Evolutionary conservation across 169 alveolate genomes (phyloP).

Genomic region (Besnoitia besnoiti): DNA sequence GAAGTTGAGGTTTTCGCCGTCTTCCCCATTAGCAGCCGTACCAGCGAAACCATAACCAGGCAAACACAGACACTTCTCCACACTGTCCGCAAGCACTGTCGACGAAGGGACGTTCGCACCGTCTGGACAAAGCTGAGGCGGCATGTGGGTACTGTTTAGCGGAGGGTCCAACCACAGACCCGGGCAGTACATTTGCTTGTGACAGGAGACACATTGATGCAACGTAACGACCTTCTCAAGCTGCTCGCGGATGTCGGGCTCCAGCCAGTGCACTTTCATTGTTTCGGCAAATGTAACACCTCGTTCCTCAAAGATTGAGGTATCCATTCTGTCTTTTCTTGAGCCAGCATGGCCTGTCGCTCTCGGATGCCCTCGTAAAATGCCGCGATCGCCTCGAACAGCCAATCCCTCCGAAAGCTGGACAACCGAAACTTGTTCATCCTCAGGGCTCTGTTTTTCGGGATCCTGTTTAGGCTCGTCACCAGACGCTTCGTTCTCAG

Average conservation of each 20-base stretch:
- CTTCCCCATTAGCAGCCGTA: slow-evolving; percentile 27
- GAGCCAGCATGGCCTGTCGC: too few species aligned
- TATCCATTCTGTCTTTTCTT: too few species aligned
- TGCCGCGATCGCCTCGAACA: neutral
- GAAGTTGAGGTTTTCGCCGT: neutral
- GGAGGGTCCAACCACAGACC: slow-evolving; percentile 72
- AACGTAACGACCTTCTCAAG: slow-evolving; percentile 64
- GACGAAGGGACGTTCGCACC: slow-evolving; percentile 66
- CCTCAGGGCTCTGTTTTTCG: neutral
- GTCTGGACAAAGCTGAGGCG: slow-evolving; percentile 71
- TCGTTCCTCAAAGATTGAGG: neutral
- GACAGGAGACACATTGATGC: slow-evolving; percentile 63
- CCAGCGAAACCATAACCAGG: slow-evolving; percentile 65
- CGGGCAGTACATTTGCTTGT: slow-evolving; percentile 65
- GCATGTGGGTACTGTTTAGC: slow-evolving; percentile 64
- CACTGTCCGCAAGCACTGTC: slow-evolving; percentile 67
- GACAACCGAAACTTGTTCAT: slow-evolving; percentile 18
- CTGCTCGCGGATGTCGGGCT: slow-evolving; percentile 50
- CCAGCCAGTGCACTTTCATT: slow-evolving; percentile 44
- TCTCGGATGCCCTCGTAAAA: neutral
- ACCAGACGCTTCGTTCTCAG: neutral
- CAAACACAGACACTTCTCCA: slow-evolving; percentile 69
- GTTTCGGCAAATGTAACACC: slow-evolving; percentile 31
- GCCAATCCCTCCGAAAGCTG: neutral
- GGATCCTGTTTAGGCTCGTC: neutral